Evolutionary conservation across 2,329 filamentous ascomycete genomes (phyloP), one percentile per base, ranked within the genome.

Genomic region (Hypomyces rosellus): DNA sequence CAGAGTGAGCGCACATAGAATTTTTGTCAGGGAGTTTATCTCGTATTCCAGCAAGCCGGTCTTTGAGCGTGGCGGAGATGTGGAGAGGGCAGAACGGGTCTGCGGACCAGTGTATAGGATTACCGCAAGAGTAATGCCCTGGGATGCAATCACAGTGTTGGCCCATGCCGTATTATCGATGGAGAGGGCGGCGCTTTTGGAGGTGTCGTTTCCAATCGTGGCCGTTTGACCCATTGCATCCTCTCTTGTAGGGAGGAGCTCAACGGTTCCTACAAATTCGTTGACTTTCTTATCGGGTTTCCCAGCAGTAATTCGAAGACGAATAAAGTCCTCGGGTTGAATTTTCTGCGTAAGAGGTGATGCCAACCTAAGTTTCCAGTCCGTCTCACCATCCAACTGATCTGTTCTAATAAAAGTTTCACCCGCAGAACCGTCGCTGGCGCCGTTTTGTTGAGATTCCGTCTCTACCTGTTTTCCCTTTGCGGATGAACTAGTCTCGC

Each of bases 141-240:
- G 93, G 1, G 92, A 97, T 1, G 93, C 93, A 53, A 99, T 86
- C 20, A 99, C 88, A 0, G 93, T 99, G 64, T 97, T 99, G 15
- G 92, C 92, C 93, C 95, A 99, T 9, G 95, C 93, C 7, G 93
- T 97, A 63, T 99, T 96, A 69, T 99, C 93, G 55, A 99, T 96
- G 1, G 82, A 89, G 36, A 99, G 74, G 1, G 91, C 84, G 2
- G 85, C 81, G 5, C 86, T 88, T 51, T 80, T 80, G 14, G 69
- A 57, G 15, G 56, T 56, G 16, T 70, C 70, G 14, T 61, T 62
- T 34, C 68, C 64, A 14, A 38, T 16, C 14, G 16, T 12, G 12
- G 36, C 14, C 12, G 14, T n/a, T 16, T n/a, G 14, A 12, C 36
- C 13, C 36, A 38, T 38, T n/a, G 36, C 77, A 57, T 71, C 72